These are phyloP conservation scores for Ochromonas danica DNA, from an alignment of 108 stramenopile genomes.

Conservation along the genomic window DNA sequence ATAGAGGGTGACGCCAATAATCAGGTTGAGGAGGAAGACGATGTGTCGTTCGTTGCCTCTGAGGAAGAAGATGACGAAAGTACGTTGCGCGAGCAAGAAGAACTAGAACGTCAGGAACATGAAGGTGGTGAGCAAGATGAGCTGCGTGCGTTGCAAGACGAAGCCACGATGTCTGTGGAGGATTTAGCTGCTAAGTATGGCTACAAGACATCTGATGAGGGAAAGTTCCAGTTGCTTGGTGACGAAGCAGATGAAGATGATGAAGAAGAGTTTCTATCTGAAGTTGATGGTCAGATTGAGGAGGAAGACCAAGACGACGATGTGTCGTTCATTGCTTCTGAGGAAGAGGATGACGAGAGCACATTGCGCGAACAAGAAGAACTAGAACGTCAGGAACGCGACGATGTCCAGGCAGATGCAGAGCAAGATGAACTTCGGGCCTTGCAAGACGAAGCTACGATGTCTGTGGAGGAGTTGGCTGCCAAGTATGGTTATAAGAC, in stretches of 20 bases:
- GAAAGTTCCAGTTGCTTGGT: neutral
- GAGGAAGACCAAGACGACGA: slow-evolving; percentile 10
- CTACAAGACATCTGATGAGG: too few species aligned
- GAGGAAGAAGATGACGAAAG: slow-evolving; percentile 45
- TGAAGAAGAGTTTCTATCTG: neutral
- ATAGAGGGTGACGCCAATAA: too few species aligned
- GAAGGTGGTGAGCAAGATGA: slow-evolving; percentile 35
- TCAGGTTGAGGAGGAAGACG: neutral
- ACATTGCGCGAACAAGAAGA: slow-evolving; percentile 38
- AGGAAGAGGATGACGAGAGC: slow-evolving; percentile 42
- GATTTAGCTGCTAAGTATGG: slow-evolving; percentile 22
- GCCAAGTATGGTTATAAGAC: slow-evolving; percentile 25
- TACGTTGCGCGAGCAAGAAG: slow-evolving; percentile 38
- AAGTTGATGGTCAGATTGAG: neutral
- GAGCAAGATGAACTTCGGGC: slow-evolving; percentile 44
- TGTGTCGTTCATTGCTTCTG: neutral
- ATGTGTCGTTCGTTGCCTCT: neutral
- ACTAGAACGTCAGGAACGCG: slow-evolving; percentile 2
- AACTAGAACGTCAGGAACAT: neutral
- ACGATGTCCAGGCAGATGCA: neutral
- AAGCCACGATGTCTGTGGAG: slow-evolving; percentile 41
- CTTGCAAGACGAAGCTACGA: slow-evolving; percentile 40
- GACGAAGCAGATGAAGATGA: slow-evolving; percentile 1
- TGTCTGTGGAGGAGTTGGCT: slow-evolving; percentile 38
- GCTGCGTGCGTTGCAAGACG: slow-evolving; percentile 37